Percentiles rank a stretch among this genome's conserved stretches.
These are phyloP conservation scores for Populus tremula DNA, from an alignment of 345 rosid genomes.

Conservation along the genomic window DNA sequence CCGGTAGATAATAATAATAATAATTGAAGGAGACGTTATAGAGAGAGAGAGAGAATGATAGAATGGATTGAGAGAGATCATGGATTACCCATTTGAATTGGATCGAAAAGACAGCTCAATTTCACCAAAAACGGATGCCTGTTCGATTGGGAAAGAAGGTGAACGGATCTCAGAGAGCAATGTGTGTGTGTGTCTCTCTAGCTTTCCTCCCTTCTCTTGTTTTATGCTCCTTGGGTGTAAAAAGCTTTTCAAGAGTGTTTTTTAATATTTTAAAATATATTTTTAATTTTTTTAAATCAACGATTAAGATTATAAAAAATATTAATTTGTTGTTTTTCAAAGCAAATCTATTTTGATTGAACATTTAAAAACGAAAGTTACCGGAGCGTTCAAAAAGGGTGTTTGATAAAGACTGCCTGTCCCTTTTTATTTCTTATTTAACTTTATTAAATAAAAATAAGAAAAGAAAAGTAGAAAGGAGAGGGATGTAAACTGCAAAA, in stretches of 20 bases:
- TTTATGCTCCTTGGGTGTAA: too few relatives aligned
- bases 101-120: constrained; percentile 17
- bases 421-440: too few relatives aligned
- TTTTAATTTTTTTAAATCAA: too few relatives aligned
- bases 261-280: too few relatives aligned
- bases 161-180: constrained; percentile 13
- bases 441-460: not conserved
- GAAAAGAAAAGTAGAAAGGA: not conserved
- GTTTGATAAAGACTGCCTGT: too few relatives aligned
- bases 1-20: not conserved
- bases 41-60: not conserved
- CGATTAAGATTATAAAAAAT: too few relatives aligned
- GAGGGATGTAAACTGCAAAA: not conserved
- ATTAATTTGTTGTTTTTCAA: too few relatives aligned
- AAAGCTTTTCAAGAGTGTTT: too few relatives aligned
- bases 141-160: not conserved
- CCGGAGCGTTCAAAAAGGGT: too few relatives aligned
- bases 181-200: not conserved
- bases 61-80: constrained; percentile 15
- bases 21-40: not conserved
- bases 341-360: too few relatives aligned
- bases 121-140: constrained; percentile 5
- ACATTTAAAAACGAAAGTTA: too few relatives aligned
- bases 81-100: constrained; percentile 25
- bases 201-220: not conserved